Evolutionary conservation across 371 early-diverging fungal species (phyloP), one percentile per base, ranked within the genome.

Genomic region (Rhizopus delemar): DNA sequence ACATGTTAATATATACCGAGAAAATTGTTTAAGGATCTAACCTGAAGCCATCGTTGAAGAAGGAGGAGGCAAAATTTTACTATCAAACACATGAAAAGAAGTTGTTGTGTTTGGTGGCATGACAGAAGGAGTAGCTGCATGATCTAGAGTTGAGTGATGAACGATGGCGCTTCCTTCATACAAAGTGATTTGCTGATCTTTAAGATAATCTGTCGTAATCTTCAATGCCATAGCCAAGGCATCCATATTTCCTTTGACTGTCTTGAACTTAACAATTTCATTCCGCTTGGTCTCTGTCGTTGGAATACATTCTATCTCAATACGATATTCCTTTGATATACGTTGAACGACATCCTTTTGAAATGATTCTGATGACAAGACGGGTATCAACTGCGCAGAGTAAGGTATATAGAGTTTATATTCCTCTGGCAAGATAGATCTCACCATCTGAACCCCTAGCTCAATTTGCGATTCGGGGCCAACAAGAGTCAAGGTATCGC

Each of bases 381-480:
- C 36, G 1, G 58, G 49, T 28, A 43, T 58, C 15, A 58, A 41
- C 12, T 72, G 56, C 9, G 71, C 46, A 32, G 80, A 68, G 28
- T 59, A 56, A 9, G 75, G 74, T 9, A 70, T 67, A 43, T 69
- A 31, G 15, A 74, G 50, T 1, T 68, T 60, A 48, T 76, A 76
- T 41, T 64, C 71, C 35, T 70, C 70, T 11, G 76, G 70, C 11
- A 76, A 58, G 45, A 70, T 57, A 7, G 65, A 56, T 62, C 57
- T 62, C 16, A 76, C 46, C 63, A 70, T 46, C 22, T 73, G 65
- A 5, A 64, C 58, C 3, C 70, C 76, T 1, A 62, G 54, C 5
- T 57, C 62, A 0, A 76, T 54, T 28, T 76, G 70, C n/a, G 76
- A 64, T 38, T 69, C 73, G 3, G 76, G 76, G 6, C 76, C 76